Evolutionary conservation across 768 basidiomycete species (phyloP), one percentile per base, ranked within the genome.

Genomic region (Sporobolomyces phaffii): DNA sequence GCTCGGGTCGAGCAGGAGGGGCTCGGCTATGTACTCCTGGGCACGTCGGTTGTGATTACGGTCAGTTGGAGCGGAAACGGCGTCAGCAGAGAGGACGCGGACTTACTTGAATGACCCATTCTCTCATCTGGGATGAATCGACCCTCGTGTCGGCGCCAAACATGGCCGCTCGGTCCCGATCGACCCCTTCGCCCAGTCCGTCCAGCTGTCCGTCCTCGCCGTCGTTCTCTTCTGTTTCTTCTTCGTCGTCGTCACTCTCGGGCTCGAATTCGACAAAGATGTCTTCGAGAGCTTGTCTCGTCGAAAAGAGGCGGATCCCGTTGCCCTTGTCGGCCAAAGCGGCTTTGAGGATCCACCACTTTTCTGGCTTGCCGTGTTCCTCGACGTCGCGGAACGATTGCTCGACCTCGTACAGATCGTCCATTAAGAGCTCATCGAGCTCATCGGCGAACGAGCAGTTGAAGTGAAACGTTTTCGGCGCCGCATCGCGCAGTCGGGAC

Each of bases 301-400:
- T 86, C 58, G 87, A 84, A 78, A 99, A 97, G 51, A 99, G 79
- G 49, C 92, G 80, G 70, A 99, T 92, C 3, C 94, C 96, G 82
- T 91, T 90, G 17, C 92, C 96, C 54, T 91, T 84, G 79, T 98
- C 93, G 2, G 92, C 87, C 89, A 99, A 94, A 22, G 91, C 90
- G 50, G 96, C 93, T 79, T 99, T 99, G 57, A 99, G 79, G 67
- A 99, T 94, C 84, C 87, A 98, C 94, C 94, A 97, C 54, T 72
- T 80, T 11, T 72, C 60, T 2, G 67, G 65, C 1, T 74, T 69
- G 26, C 76, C 76, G 33, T 59, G 54, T 3, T 62, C 66, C 47
- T 76, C 75, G 15, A 79, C 75, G 36, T 76, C 76, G 26, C 85
- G 82, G 34, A 96, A 81, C 24, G 81, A 79, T 49, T 82, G 78